Base-by-base conservation (phyloP, 2,329 filamentous ascomycete genomes). In the Coleophoma crateriformis region DNA sequence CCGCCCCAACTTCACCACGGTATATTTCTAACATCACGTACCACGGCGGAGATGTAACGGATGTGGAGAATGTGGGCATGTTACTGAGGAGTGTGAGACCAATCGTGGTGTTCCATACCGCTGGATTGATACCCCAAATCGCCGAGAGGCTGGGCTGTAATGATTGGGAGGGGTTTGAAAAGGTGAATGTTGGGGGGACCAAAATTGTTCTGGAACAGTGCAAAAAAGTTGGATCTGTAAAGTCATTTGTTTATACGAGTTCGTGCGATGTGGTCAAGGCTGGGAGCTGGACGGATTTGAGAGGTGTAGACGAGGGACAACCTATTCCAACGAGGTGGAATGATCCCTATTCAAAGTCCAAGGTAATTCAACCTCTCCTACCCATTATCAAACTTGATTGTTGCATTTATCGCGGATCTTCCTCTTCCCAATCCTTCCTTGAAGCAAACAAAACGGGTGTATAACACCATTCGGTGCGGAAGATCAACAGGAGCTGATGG, bases 331-430 rank as follows among this genome's bases (percentile, higher is more conserved):
- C n/a, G 14, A 33, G n/a, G 7, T 48, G 42, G 17, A 37, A 48
- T 48, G 27, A 27, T 8, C 11, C 13, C 7, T 48, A 48, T 34
- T 8, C 46, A 20, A 44, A 48, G 38, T 42, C 37, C 12, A 48
- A 48, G 46, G 46, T 48, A 33, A 14, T 13, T 42, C 33, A 67
- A 73, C 56, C 67, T 73, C 55, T 64, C 65, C 4, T 71, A 69
- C 4, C 71, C 74, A 43, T 75, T 72, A 59, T 72, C 70, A 4
- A 4, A 20, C 14, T 17, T 14, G 17, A 13, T 22, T 41, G 7
- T 76, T 77, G 52, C 70, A 77, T 20, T 75, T 74, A 59, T 77
- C 74, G 17, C 74, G 70, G 59, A 72, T 69, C 15, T 71, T 73
- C 12, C 73, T 71, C 46, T 68, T 77, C 32, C n/a, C 41, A 14